Conservation (phyloP, 2,329 filamentous ascomycete species). For the Calonectria henricotiae region DNA sequence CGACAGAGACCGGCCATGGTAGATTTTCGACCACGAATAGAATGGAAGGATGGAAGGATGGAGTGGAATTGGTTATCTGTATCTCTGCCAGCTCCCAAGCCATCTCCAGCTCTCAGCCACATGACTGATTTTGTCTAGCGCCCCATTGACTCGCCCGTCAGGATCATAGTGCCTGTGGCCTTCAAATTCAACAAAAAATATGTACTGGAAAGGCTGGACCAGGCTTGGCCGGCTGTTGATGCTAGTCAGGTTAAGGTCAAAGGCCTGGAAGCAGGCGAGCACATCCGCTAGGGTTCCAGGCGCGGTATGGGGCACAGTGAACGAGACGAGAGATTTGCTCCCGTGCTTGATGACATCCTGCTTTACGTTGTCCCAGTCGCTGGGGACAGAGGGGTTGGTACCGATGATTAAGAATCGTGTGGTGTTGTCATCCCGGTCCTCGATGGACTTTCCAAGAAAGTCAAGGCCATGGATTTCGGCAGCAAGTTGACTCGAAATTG, state of each 20-base stretch:
- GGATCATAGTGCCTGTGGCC: constrained; percentile 70
- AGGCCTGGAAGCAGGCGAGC: constrained; percentile 82
- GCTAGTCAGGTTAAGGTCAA: constrained; percentile 87
- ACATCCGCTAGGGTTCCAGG: constrained; percentile 89
- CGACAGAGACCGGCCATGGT: constrained; percentile 25
- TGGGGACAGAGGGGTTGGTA: constrained; percentile 52
- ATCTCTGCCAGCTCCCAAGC: constrained; percentile 77
- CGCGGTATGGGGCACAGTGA: constrained; percentile 83
- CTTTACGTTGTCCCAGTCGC: constrained; percentile 51
- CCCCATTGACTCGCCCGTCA: constrained; percentile 72
- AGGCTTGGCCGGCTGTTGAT: constrained; percentile 91
- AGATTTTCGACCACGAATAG: constrained; percentile 22
- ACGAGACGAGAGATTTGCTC: constrained; percentile 84
- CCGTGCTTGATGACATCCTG: constrained; percentile 50
- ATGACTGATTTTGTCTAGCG: constrained; percentile 71
- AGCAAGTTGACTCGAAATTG: constrained; percentile 84
- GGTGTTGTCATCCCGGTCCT: constrained; percentile 83
- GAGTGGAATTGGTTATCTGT: constrained; percentile 52
- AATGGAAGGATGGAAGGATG: constrained; percentile 36
- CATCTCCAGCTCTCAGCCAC: constrained; percentile 78
- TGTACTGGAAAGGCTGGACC: constrained; percentile 85
- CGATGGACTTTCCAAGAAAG: constrained; percentile 79
- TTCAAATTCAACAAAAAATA: constrained; percentile 95
- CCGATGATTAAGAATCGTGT: constrained; percentile 83
- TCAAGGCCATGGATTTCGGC: constrained; percentile 79